These are phyloP conservation scores for Apocynum venetum DNA, from an alignment of 257 asterid species.

Conservation along the genomic window DNA sequence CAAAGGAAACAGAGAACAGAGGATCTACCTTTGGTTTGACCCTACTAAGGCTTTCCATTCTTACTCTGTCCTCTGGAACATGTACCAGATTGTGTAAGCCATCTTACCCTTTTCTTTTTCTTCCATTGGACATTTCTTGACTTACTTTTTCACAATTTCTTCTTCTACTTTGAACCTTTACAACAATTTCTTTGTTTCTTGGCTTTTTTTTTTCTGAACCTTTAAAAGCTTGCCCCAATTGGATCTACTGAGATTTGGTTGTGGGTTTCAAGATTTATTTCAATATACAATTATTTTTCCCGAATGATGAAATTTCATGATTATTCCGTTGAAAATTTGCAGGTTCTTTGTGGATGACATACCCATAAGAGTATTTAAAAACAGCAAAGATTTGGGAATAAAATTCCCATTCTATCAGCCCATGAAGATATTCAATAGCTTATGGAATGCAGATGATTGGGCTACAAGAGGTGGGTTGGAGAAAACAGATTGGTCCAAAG, in stretches of 20 bases:
- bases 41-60: constrained; percentile 34
- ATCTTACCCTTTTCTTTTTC: neutral
- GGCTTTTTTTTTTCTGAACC: no score
- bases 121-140: no score
- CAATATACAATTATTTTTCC: neutral
- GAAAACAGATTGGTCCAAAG: constrained; percentile 40
- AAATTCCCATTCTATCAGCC: constrained; percentile 39
- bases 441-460: constrained; percentile 46
- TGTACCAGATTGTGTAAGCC: constrained; percentile 26
- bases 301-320: neutral
- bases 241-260: neutral
- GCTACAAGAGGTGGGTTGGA: constrained; percentile 44
- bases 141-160: neutral
- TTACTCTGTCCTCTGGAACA: constrained; percentile 33
- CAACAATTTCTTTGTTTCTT: neutral
- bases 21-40: constrained; percentile 39
- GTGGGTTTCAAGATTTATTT: neutral
- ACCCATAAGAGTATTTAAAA: constrained; percentile 35
- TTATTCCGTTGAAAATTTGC: neutral
- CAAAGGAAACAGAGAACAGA: constrained; percentile 35
- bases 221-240: neutral
- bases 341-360: constrained; percentile 36
- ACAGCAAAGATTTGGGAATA: constrained; percentile 31
- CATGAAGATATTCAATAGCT: constrained; percentile 40
- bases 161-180: neutral